Conservation (phyloP, 129 eudicot species). For the Pittosporum tobira region DNA sequence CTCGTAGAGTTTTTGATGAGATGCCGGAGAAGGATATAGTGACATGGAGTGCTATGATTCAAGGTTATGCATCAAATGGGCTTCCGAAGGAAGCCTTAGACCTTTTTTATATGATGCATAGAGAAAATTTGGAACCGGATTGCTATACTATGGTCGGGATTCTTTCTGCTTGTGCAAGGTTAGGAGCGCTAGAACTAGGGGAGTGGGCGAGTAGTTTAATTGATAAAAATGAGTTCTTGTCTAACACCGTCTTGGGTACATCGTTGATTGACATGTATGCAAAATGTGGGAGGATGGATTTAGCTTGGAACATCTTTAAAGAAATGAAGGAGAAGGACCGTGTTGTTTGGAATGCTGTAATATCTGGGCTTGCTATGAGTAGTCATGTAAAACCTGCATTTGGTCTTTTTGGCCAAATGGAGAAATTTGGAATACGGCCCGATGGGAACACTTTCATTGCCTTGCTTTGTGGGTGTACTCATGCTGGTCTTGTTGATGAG, state of each 20-base stretch:
- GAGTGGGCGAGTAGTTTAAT: constrained; percentile 59
- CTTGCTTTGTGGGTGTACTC: constrained; percentile 76
- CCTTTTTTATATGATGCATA: constrained; percentile 46
- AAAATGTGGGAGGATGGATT: constrained; percentile 58
- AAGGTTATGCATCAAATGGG: constrained; percentile 80
- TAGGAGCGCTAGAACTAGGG: constrained; percentile 74
- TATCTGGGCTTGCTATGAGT: constrained; percentile 64
- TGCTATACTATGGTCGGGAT: constrained; percentile 68
- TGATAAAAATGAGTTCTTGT: constrained; percentile 37
- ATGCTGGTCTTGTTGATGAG: constrained; percentile 75
- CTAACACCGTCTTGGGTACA: constrained; percentile 69
- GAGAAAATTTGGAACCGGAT: constrained; percentile 41
- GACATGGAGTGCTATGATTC: constrained; percentile 84
- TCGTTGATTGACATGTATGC: constrained; percentile 82
- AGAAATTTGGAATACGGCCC: constrained; percentile 53
- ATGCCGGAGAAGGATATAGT: constrained; percentile 75
- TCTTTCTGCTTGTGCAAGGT: constrained; percentile 70
- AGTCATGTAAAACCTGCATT: constrained; percentile 53
- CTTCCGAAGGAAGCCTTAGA: constrained; percentile 77
- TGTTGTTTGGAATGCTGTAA: constrained; percentile 70
- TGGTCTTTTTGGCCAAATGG: constrained; percentile 44
- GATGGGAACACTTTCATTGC: constrained; percentile 74
- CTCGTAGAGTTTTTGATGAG: constrained; percentile 50
- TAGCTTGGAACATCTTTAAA: constrained; percentile 60
- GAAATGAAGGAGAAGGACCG: constrained; percentile 59